These are phyloP conservation scores for Pythium vanterpoolii DNA, from an alignment of 352 stramenopile species.

Conservation along the genomic window DNA sequence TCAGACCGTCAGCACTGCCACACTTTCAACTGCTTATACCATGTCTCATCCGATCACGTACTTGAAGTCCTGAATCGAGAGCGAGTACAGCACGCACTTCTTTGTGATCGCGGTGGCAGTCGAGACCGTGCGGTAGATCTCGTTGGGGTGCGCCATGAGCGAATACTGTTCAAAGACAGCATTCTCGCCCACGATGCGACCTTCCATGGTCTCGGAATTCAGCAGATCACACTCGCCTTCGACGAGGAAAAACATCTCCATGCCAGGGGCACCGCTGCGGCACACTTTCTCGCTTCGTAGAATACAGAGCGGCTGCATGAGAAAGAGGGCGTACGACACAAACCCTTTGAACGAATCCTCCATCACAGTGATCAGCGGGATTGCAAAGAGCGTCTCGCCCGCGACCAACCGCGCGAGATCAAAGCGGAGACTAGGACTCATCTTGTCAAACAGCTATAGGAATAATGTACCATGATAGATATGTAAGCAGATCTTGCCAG, in stretches of 20 bases:
- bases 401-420: conserved; percentile 77
- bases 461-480: neutral
- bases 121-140: conserved; percentile 75
- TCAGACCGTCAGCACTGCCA: neutral
- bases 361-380: conserved; percentile 83
- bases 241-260: conserved; percentile 84
- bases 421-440: conserved; percentile 77
- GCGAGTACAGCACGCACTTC: conserved; percentile 78
- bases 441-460: conserved; percentile 72
- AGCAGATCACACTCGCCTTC: conserved; percentile 81
- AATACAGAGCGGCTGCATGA: conserved; percentile 75
- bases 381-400: conserved; percentile 70
- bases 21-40: neutral
- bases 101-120: conserved; percentile 62
- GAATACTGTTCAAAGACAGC: conserved; percentile 83
- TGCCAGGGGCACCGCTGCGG: conserved; percentile 59
- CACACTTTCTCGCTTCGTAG: conserved; percentile 70
- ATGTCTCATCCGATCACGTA: conserved; percentile 21
- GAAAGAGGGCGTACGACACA: conserved; percentile 83
- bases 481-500: neutral
- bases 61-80: conserved; percentile 78
- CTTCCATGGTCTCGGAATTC: conserved; percentile 56
- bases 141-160: conserved; percentile 59
- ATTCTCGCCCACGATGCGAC: conserved; percentile 63
- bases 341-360: conserved; percentile 88